Conservation (phyloP, 441 rosid species). For the Cnidoscolus chayamansa region DNA sequence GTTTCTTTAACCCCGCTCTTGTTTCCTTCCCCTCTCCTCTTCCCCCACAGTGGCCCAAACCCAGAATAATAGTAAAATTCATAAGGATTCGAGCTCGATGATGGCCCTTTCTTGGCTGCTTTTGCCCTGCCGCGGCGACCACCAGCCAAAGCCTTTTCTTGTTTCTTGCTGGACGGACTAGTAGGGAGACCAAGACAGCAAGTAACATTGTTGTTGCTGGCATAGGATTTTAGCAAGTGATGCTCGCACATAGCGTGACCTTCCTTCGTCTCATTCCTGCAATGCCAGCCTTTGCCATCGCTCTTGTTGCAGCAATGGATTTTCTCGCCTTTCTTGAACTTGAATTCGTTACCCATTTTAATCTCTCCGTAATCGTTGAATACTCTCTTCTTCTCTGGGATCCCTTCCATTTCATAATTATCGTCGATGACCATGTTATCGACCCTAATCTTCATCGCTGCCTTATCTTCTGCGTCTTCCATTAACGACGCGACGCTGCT, state of each 20-base stretch:
- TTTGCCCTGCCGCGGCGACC: conserved; percentile 48
- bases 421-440: conserved; percentile 30
- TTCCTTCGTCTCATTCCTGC: conserved; percentile 29
- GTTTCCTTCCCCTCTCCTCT: conserved; percentile 36
- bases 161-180: conserved; percentile 15
- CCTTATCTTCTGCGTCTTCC: conserved; percentile 33
- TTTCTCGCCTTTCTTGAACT: conserved; percentile 20
- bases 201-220: background rate
- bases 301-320: conserved; percentile 26
- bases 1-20: conserved; percentile 16
- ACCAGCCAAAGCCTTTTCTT: conserved; percentile 19
- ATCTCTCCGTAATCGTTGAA: conserved; percentile 23
- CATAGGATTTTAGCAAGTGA: conserved; percentile 37
- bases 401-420: conserved; percentile 24
- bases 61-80: conserved; percentile 89
- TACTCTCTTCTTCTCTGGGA: conserved; percentile 14
- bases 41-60: conserved; percentile 77
- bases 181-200: conserved; percentile 9
- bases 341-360: conserved; percentile 25
- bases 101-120: conserved; percentile 38
- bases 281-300: conserved; percentile 37
- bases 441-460: conserved; percentile 16
- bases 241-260: conserved; percentile 31
- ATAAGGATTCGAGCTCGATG: conserved; percentile 43
- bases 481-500: conserved; percentile 54